Evolutionary conservation across 176 grass and related monocot species (phyloP), one percentile per base, ranked within the genome.

Genomic region (Rhynchospora tenuis): DNA sequence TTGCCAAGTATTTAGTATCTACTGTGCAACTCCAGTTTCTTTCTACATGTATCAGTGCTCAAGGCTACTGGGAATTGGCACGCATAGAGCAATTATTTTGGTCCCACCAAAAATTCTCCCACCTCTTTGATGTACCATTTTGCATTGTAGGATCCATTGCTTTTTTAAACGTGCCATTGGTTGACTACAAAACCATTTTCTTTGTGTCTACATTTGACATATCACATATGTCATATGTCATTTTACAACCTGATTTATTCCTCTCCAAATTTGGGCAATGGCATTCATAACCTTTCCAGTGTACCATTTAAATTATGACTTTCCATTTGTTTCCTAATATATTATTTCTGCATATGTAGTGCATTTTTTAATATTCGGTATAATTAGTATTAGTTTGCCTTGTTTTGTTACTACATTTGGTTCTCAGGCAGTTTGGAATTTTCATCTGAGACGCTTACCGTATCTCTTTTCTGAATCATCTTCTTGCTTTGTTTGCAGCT

Each of bases 401-500:
- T 33, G 15, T 70, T 80, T 43, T 60, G 71, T 65, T 15, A 17
- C 33, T 87, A 14, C 79, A 64, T 83, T 75, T 29, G 31, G 44
- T 73, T 60, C 17, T n/a, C 33, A 26, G 74, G 58, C 59, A 15
- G 57, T 55, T 58, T 51, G 5, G 7, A 46, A 31, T 85, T 91
- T 26, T 38, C 43, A 59, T 42, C 24, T 90, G 24, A 44, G 33
- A 69, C 66, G 1, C 4, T 72, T 57, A 11, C 14, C 17, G 45
- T 61, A 4, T n/a, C 48, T 67, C 12, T 60, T 62, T 27, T 42
- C 26, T 75, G 9, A 52, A 26, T 78, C 15, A 42, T 3, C 65
- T 78, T 62, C 29, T 47, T 65, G 69, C 3, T 9, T 58, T 55
- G 26, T 67, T 89, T 95, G 85, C 90, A 98, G 95, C 95, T 98